A percentile compares a stretch with the other conserved stretches of the same genome.
Conservation (phyloP, 2,329 filamentous ascomycete species). For the Cladosporium sp. region DNA sequence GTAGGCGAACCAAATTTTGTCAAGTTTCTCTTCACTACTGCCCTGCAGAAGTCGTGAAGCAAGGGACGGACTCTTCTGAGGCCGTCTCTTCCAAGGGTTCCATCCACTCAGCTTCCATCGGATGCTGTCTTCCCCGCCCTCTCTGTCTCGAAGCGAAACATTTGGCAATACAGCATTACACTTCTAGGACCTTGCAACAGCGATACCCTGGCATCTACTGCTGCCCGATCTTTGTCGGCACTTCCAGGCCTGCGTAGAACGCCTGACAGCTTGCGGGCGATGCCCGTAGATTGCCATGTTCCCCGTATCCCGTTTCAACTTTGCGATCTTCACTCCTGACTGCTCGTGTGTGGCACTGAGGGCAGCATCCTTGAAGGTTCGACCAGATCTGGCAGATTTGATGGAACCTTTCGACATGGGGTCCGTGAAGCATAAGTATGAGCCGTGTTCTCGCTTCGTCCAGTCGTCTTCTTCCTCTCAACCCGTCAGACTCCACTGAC, state of each 20-base stretch:
- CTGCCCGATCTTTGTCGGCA: no score
- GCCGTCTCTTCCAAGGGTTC: no score
- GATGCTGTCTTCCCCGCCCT: background rate
- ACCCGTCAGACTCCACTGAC: constrained; percentile 6
- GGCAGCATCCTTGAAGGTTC: no score
- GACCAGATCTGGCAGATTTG: background rate
- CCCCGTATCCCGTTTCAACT: background rate
- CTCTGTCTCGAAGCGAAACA: background rate
- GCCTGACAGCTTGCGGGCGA: constrained; percentile 4
- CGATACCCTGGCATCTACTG: no score
- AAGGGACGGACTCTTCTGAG: no score
- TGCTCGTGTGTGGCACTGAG: background rate
- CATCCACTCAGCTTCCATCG: background rate
- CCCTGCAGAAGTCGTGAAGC: background rate
- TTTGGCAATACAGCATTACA: no score
- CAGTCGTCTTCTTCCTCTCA: constrained; percentile 12
- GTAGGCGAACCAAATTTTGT: no score
- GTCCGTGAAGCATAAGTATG: constrained; percentile 10
- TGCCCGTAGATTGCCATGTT: constrained; percentile 5
- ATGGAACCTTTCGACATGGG: background rate
- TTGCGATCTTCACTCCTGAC: background rate
- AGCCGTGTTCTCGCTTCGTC: background rate
- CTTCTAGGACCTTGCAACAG: no score
- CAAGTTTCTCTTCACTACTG: no score
- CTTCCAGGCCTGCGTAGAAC: no score